A percentile compares a stretch with the other conserved stretches of the same genome.
phyloP scores from a whole-genome alignment of 805 yeast genomes.

The Pichia eremophila region DNA sequence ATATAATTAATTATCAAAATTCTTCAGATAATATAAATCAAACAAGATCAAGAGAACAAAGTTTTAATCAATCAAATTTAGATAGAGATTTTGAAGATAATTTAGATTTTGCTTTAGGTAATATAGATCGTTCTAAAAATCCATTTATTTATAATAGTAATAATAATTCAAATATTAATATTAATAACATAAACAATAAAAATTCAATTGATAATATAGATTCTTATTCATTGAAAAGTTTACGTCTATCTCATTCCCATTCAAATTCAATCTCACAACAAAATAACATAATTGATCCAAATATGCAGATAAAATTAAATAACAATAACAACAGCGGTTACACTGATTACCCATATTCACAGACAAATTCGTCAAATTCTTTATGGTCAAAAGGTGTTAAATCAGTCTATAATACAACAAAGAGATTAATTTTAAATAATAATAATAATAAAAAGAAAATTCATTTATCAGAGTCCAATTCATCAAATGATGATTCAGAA shows the following conservation, averaged over 20 bases:
- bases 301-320: conserved; percentile 1
- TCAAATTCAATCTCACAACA: neutral
- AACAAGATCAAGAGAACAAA: conserved; percentile 12
- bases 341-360: neutral
- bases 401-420: conserved; percentile 19
- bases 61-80: conserved; percentile 33
- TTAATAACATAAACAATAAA: neutral
- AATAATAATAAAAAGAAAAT: conserved; percentile 21
- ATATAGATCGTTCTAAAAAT: conserved; percentile 30
- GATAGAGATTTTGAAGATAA: conserved; percentile 58
- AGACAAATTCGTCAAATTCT: conserved; percentile 12
- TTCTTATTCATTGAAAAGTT: conserved; percentile 21
- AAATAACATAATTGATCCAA: neutral
- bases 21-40: neutral
- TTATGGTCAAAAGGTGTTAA: conserved; percentile 26
- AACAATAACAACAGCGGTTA: neutral
- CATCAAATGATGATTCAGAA: conserved; percentile 10
- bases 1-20: neutral
- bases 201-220: conserved; percentile 25
- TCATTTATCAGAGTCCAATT: conserved; percentile 14
- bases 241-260: conserved; percentile 9
- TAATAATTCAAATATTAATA: neutral
- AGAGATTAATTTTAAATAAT: conserved; percentile 17
- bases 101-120: conserved; percentile 57
- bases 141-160: conserved; percentile 2